These are phyloP conservation scores for Sarocladium strictum DNA, from an alignment of 2,329 filamentous ascomycete genomes.

Conservation along the genomic window DNA sequence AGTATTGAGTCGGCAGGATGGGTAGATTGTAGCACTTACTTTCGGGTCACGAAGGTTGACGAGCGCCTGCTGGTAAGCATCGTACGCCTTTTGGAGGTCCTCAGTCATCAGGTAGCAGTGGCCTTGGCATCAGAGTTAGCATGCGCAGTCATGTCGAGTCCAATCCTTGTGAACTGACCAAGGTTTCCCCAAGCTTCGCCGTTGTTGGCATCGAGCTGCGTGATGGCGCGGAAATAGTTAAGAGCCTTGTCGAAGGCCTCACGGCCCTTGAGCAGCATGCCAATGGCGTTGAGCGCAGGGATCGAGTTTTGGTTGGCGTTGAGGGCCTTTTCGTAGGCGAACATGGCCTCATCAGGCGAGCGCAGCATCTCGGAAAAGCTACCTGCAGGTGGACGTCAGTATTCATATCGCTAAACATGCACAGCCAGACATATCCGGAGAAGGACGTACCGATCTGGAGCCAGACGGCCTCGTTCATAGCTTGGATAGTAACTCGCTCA, in stretches of 20 bases:
- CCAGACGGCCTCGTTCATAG: slow-evolving; percentile 85
- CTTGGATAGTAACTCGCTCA: slow-evolving; percentile 43
- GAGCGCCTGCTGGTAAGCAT: slow-evolving; percentile 90
- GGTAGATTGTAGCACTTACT: slow-evolving; percentile 41
- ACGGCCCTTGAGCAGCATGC: slow-evolving; percentile 81
- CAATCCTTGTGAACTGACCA: slow-evolving; percentile 46
- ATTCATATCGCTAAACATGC: background rate
- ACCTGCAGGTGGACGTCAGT: slow-evolving; percentile 45
- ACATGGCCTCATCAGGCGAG: slow-evolving; percentile 81
- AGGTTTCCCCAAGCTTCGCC: slow-evolving; percentile 96
- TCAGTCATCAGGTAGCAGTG: slow-evolving; percentile 99
- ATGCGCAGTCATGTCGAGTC: background rate
- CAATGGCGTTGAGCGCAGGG: slow-evolving; percentile 89
- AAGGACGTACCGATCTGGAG: slow-evolving; percentile 74
- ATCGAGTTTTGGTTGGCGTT: slow-evolving; percentile 84
- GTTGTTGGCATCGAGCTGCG: slow-evolving; percentile 83
- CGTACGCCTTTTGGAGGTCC: slow-evolving; percentile 92
- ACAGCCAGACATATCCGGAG: slow-evolving; percentile 8
- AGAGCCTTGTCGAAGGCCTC: slow-evolving; percentile 93
- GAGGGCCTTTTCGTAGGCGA: slow-evolving; percentile 85
- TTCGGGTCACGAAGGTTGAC: slow-evolving; percentile 92
- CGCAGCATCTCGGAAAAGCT: slow-evolving; percentile 82
- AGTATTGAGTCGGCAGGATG: background rate
- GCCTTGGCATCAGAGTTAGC: slow-evolving; percentile 43
- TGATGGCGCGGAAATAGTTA: slow-evolving; percentile 83